phyloP scores from a whole-genome alignment of 108 stramenopile genomes.

The Skeletonema marinoi region DNA sequence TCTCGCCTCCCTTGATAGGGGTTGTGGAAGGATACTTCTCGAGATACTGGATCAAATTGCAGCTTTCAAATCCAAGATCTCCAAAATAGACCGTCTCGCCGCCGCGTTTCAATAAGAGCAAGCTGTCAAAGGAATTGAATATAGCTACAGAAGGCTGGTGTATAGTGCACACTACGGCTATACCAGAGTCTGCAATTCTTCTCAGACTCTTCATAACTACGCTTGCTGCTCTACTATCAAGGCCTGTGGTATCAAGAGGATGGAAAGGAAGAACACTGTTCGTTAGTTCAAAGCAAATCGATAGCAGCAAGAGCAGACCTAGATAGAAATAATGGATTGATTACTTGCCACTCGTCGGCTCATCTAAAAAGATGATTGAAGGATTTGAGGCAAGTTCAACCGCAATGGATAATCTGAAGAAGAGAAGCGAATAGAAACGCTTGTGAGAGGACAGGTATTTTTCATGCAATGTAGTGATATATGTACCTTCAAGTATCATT shows the following conservation, averaged over 20 bases:
- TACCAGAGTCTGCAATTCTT: conserved; percentile 61
- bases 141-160: conserved; percentile 88
- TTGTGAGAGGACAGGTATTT: not conserved
- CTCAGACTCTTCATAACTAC: conserved; percentile 65
- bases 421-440: not conserved
- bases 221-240: conserved; percentile 69
- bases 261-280: conserved; percentile 27
- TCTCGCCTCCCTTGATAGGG: conserved; percentile 62
- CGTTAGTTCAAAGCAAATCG: conserved; percentile 71
- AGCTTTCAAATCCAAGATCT: conserved; percentile 65
- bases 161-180: conserved; percentile 78
- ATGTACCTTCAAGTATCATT: not conserved
- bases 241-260: conserved; percentile 29
- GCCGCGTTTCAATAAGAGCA: conserved; percentile 80
- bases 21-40: conserved; percentile 53
- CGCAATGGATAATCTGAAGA: conserved; percentile 34
- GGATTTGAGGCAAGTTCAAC: conserved; percentile 50
- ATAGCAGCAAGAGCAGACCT: conserved; percentile 6
- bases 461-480: not conserved
- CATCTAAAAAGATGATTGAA: conserved; percentile 66
- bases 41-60: conserved; percentile 66
- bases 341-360: conserved; percentile 52
- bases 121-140: conserved; percentile 74
- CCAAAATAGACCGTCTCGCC: conserved; percentile 88
- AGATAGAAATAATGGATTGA: not conserved